Evolutionary conservation across 2,329 filamentous ascomycete species (phyloP).

Genomic region (Arachnopeziza araneosa): DNA sequence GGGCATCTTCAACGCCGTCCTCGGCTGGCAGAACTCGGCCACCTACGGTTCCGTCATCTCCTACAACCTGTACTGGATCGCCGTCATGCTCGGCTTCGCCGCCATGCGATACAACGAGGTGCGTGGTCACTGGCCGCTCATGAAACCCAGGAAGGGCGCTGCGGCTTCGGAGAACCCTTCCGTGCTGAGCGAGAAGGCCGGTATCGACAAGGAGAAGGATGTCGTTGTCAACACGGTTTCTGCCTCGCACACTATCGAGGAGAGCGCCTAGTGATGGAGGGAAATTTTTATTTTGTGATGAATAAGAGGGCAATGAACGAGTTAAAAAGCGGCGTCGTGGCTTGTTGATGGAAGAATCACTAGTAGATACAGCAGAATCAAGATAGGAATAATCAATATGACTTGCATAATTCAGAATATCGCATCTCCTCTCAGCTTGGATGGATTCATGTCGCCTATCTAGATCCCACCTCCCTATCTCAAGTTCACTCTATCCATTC

Average conservation of each 20-base stretch:
- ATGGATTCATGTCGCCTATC: too few species aligned
- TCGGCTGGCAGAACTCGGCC: constrained; percentile 85
- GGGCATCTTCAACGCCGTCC: constrained; percentile 80
- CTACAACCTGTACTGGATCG: constrained; percentile 85
- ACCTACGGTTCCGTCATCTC: constrained; percentile 83
- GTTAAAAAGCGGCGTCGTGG: too few species aligned
- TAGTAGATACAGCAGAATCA: too few species aligned
- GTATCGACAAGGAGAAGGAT: background rate
- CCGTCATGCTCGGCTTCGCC: constrained; percentile 59
- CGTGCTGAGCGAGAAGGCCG: background rate
- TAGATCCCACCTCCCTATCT: too few species aligned
- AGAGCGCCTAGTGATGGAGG: background rate
- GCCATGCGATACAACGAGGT: constrained; percentile 62
- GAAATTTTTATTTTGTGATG: background rate
- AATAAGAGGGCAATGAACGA: too few species aligned
- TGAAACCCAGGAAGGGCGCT: constrained; percentile 8
- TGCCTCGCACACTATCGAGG: background rate
- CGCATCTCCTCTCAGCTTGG: too few species aligned
- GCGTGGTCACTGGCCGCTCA: constrained; percentile 40
- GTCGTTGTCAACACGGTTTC: background rate
- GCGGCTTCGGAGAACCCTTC: background rate
- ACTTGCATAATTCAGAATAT: too few species aligned
- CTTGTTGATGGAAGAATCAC: too few species aligned
- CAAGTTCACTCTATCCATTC: too few species aligned
- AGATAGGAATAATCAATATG: too few species aligned